These are phyloP conservation scores for Exophiala spinifera DNA, from an alignment of 2,329 filamentous ascomycete species.

Conservation along the genomic window DNA sequence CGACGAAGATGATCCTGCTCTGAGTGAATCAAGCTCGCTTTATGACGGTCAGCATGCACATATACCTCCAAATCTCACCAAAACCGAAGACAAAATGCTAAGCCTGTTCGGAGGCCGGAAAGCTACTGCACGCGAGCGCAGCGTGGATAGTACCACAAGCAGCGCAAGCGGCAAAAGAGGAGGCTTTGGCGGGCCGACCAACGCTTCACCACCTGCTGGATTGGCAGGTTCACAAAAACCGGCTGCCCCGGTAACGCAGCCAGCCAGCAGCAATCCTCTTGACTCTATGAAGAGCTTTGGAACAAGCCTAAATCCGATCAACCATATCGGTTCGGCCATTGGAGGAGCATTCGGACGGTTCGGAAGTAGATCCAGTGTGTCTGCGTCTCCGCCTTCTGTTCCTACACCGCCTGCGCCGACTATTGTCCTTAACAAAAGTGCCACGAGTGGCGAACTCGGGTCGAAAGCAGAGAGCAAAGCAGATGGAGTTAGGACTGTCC, in stretches of 20 bases:
- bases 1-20: conserved; percentile 50
- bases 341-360: conserved; percentile 68
- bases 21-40: conserved; percentile 53
- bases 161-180: conserved; percentile 56
- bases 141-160: conserved; percentile 69
- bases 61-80: conserved; percentile 34
- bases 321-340: conserved; percentile 53
- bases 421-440: conserved; percentile 9
- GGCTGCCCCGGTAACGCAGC: conserved; percentile 32
- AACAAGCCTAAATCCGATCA: conserved; percentile 78
- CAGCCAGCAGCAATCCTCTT: conserved; percentile 53
- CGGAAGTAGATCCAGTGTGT: conserved; percentile 34
- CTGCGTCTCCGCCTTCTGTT: conserved; percentile 39
- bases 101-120: conserved; percentile 68
- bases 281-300: conserved; percentile 80
- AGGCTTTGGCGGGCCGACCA: conserved; percentile 43
- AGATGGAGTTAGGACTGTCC: conserved; percentile 29
- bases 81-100: conserved; percentile 63
- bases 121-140: conserved; percentile 62
- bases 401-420: conserved; percentile 44
- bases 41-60: conserved; percentile 33
- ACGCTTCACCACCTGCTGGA: conserved; percentile 30
- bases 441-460: conserved; percentile 57
- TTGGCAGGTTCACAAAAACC: conserved; percentile 29
- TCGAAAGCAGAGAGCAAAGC: conserved; percentile 50